Evolutionary conservation across 2,329 filamentous ascomycete species (phyloP).

Genomic region (Berkeleyomyces rouxiae): DNA sequence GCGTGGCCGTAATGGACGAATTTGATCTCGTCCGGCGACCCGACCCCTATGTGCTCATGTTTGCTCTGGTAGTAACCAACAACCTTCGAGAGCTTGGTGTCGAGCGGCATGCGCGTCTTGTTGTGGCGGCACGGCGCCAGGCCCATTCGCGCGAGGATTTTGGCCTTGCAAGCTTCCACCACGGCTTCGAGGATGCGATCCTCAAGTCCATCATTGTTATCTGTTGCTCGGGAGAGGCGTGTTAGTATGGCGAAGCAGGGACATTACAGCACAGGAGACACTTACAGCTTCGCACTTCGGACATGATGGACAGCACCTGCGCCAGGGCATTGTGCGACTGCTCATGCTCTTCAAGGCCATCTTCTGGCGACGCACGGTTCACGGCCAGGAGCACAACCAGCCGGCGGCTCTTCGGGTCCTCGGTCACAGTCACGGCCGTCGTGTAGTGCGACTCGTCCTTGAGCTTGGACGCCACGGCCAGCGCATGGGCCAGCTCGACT

Average conservation of each 20-base stretch:
- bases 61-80: not conserved
- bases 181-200: slow-evolving; percentile 9
- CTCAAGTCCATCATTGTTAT: slow-evolving; percentile 9
- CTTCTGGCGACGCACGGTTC: slow-evolving; percentile 9
- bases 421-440: slow-evolving; percentile 9
- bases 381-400: slow-evolving; percentile 10
- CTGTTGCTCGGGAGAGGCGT: not conserved
- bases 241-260: not conserved
- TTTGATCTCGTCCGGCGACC: slow-evolving; percentile 3
- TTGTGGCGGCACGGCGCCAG: slow-evolving; percentile 12
- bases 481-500: slow-evolving; percentile 11
- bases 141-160: slow-evolving; percentile 13
- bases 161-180: slow-evolving; percentile 9
- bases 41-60: too few species aligned
- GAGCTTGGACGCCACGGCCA: slow-evolving; percentile 11
- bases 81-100: slow-evolving; percentile 10
- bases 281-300: slow-evolving; percentile 9
- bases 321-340: slow-evolving; percentile 3
- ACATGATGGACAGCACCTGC: slow-evolving; percentile 9
- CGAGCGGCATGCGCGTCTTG: slow-evolving; percentile 12
- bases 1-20: slow-evolving; percentile 3
- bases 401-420: slow-evolving; percentile 4
- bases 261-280: not conserved
- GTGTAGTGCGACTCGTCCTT: slow-evolving; percentile 13
- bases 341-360: slow-evolving; percentile 8